A percentile compares a stretch with the other conserved stretches of the same genome.
Evolutionary conservation across 148 eudicot genomes (phyloP).

Genomic region (Amaranthus cruentus): DNA sequence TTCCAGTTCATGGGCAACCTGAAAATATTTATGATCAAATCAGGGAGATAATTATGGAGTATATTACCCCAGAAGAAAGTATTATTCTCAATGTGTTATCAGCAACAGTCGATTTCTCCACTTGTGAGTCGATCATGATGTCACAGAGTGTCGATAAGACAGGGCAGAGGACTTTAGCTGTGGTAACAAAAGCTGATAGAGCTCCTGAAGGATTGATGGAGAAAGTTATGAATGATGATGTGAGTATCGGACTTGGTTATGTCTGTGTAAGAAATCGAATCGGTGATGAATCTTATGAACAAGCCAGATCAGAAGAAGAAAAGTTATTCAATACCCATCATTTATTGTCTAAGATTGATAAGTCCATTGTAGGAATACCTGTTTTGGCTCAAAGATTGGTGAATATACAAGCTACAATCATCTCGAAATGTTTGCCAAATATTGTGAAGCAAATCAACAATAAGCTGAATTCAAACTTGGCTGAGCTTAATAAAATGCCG

Average conservation of each 20-base stretch:
- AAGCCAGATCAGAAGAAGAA: slow-evolving; percentile 28
- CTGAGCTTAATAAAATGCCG: slow-evolving; percentile 43
- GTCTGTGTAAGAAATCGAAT: slow-evolving; percentile 32
- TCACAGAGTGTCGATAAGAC: slow-evolving; percentile 33
- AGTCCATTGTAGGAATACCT: slow-evolving; percentile 47
- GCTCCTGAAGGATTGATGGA: slow-evolving; percentile 39
- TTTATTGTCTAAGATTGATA: slow-evolving; percentile 29
- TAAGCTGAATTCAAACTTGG: slow-evolving; percentile 24
- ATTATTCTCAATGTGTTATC: slow-evolving; percentile 37
- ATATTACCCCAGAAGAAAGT: slow-evolving; percentile 39
- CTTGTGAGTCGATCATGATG: slow-evolving; percentile 40
- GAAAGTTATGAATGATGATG: slow-evolving; percentile 35
- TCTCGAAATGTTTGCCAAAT: slow-evolving; percentile 44
- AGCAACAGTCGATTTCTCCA: slow-evolving; percentile 40
- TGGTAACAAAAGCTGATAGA: slow-evolving; percentile 36
- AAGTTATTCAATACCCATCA: slow-evolving; percentile 22
- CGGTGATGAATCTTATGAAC: slow-evolving; percentile 31
- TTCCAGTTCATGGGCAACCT: slow-evolving; percentile 45
- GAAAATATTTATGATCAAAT: slow-evolving; percentile 51
- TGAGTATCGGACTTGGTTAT: slow-evolving; percentile 32
- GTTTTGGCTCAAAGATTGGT: slow-evolving; percentile 50
- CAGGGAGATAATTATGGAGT: slow-evolving; percentile 37
- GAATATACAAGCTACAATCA: slow-evolving; percentile 45
- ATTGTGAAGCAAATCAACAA: slow-evolving; percentile 41
- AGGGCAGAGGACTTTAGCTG: slow-evolving; percentile 42